Percentiles rank a stretch among this genome's conserved stretches.
phyloP scores from a whole-genome alignment of 352 stramenopile genomes.

The Pythium grandisporangium region DNA sequence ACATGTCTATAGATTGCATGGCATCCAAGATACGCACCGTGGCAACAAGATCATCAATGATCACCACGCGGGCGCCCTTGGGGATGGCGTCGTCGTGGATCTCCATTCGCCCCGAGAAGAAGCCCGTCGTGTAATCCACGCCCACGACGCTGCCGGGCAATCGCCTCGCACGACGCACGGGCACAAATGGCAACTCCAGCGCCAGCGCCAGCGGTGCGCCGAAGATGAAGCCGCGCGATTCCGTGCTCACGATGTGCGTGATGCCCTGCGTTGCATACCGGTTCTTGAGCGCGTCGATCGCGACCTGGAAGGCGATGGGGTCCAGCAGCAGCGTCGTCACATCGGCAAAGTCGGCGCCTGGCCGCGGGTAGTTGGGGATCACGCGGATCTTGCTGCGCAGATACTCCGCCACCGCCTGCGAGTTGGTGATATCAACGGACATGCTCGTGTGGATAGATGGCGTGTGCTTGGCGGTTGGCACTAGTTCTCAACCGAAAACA shows the following conservation, averaged over 20 bases:
- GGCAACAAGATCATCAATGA: constrained; percentile 75
- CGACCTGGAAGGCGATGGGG: constrained; percentile 58
- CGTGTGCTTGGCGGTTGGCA: too few species aligned
- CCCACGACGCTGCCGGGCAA: constrained; percentile 62
- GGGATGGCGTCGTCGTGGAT: constrained; percentile 78
- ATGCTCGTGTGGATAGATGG: too few species aligned
- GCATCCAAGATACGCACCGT: constrained; percentile 44
- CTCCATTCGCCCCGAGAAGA: constrained; percentile 64
- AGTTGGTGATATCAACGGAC: constrained; percentile 30
- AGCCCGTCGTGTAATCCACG: constrained; percentile 75
- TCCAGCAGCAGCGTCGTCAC: constrained; percentile 68
- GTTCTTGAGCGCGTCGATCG: constrained; percentile 55
- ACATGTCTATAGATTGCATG: background rate
- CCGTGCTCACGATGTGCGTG: constrained; percentile 75
- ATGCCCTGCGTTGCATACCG: constrained; percentile 48
- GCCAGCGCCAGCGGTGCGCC: constrained; percentile 62
- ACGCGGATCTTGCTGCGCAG: constrained; percentile 60
- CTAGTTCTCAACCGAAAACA: too few species aligned
- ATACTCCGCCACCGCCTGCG: constrained; percentile 42
- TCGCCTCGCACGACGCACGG: constrained; percentile 49
- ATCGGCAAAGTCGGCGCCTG: constrained; percentile 54
- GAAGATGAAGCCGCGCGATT: constrained; percentile 79
- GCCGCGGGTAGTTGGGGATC: constrained; percentile 51
- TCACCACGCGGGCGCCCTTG: constrained; percentile 51
- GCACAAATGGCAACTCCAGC: constrained; percentile 57